phyloP scores from a whole-genome alignment of 1,139 yeast species.

The Pneumocystis wakefieldiae region DNA sequence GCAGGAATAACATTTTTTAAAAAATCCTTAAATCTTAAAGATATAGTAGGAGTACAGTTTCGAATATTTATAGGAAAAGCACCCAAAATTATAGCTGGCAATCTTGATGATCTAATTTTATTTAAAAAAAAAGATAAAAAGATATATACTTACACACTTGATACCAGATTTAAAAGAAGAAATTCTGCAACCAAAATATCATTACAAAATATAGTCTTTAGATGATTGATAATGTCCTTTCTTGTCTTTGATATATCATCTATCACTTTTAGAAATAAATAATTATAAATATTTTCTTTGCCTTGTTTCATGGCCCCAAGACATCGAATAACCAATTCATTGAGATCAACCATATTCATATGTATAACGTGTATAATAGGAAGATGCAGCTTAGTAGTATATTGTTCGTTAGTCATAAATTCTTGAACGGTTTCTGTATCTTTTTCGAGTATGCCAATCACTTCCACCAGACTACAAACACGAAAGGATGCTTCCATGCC shows the following conservation, averaged over 20 bases:
- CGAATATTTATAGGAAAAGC: constrained; percentile 8
- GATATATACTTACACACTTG: constrained; percentile 6
- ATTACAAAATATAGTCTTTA: constrained; percentile 6
- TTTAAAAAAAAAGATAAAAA: neutral
- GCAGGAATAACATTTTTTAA: constrained; percentile 2
- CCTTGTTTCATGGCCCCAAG: neutral
- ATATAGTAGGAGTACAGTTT: constrained; percentile 1
- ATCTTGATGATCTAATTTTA: neutral
- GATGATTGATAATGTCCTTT: constrained; percentile 2
- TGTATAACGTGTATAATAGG: neutral
- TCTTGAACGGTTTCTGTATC: neutral
- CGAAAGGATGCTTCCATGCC: constrained; percentile 5
- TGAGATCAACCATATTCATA: neutral
- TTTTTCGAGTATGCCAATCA: constrained; percentile 4
- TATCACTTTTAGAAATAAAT: neutral
- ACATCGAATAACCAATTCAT: neutral
- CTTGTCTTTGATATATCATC: neutral
- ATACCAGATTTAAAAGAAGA: constrained; percentile 4
- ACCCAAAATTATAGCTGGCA: constrained; percentile 7
- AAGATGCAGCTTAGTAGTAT: neutral
- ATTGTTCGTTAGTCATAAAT: neutral
- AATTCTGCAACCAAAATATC: constrained; percentile 10
- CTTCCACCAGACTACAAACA: constrained; percentile 3
- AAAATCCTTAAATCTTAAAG: neutral
- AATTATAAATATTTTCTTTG: neutral